Evolutionary conservation across 768 basidiomycete genomes (phyloP), one percentile per base, ranked within the genome.

Genomic region (Clitopilus hobsonii): DNA sequence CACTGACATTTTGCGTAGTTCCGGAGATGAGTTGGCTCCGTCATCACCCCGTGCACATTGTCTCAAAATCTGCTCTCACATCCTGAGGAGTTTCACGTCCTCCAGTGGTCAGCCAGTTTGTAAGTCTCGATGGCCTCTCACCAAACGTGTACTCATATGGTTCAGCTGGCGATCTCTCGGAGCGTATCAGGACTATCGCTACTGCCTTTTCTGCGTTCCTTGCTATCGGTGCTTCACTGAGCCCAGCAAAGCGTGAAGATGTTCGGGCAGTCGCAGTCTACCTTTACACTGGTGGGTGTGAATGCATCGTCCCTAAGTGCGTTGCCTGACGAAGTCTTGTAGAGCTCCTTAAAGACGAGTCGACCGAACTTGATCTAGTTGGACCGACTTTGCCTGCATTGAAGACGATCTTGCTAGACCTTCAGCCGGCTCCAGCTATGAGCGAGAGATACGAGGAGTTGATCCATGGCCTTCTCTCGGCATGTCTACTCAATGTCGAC

Each of bases 321-420:
- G 14, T 59, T 45, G 4, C 4, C 5, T 54, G 23, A 27, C n/a
- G 55, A 23, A 14, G 52, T 6, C 41, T 6, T 1, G 2, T 38
- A 81, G 96, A 95, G 54, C 63, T 98, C 8, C 74, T 99, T 29
- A 90, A 89, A 69, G 93, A 95, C 54, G 96, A 99, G 65, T 80
- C 82, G 0, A 81, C 86, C 2, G 85, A 87, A 26, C 74, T 86
- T 23, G 94, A 95, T 69, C 71, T 94, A 5, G 88, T 86, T 38
- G 87, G 87, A 1, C 88, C 91, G 1, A 89, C 87, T 0, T 73
- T 99, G 0, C 87, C 91, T 0, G 80, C 86, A 16, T 75, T 98
- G 56, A 97, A 94, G 71, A 67, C 75, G 0, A 68, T 98, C 38
- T 74, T 94, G 14, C 59, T 73, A 16, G 74, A 76, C 47, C 77